Percentiles rank a stretch among this genome's conserved stretches.
These are phyloP conservation scores for Paramecium tetraurelia DNA, from an alignment of 73 alveolate species.

Conservation along the genomic window DNA sequence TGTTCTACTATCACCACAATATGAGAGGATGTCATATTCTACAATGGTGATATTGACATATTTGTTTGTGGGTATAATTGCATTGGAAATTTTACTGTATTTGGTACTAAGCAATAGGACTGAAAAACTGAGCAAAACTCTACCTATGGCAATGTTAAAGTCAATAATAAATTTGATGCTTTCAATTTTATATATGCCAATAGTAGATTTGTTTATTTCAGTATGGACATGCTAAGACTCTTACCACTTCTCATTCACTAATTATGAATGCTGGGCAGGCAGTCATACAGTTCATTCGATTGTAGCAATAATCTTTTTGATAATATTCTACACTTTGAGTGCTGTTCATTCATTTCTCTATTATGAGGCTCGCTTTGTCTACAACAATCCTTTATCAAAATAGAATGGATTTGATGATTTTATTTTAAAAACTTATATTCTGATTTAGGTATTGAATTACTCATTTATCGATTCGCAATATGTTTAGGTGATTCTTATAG, in stretches of 20 bases:
- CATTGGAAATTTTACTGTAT: not conserved
- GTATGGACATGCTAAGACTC: not conserved
- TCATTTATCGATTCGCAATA: not conserved
- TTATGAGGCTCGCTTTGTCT: constrained; percentile 6
- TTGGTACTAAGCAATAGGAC: not conserved
- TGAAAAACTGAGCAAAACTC: not conserved
- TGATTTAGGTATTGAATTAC: not conserved
- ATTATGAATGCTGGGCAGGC: constrained; percentile 37
- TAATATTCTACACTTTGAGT: not conserved
- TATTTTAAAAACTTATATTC: not conserved
- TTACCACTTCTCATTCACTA: not conserved
- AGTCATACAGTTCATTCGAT: constrained; percentile 17
- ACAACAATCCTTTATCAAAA: not conserved
- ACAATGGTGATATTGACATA: not conserved
- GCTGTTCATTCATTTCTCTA: not conserved
- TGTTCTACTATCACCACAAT: not conserved
- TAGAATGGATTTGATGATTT: constrained; percentile 37
- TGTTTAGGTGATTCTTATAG: not conserved
- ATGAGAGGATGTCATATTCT: not conserved
- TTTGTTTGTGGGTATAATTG: constrained; percentile 28
- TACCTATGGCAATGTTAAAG: not conserved
- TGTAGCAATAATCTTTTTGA: constrained; percentile 21
- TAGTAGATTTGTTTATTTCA: constrained; percentile 17
- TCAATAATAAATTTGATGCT: not conserved
- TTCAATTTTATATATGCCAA: constrained; percentile 41